Evolutionary conservation across 441 rosid species (phyloP), one percentile per base, ranked within the genome.

Genomic region (Pelargonium fulgidum): DNA sequence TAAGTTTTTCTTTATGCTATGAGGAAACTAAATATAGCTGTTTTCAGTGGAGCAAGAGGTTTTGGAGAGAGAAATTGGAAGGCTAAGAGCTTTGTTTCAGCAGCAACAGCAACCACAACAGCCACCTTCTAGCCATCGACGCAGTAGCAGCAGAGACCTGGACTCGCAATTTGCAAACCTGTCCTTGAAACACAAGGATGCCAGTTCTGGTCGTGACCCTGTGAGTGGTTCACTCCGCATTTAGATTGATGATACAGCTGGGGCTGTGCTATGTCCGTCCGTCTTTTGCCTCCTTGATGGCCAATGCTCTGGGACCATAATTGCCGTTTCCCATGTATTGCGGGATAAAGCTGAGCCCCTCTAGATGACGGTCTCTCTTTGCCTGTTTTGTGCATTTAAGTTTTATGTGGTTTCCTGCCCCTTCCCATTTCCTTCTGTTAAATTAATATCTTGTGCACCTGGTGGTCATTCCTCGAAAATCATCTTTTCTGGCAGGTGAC

Each of bases 21-120:
- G 39, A 33, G 39, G 39, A 3, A 33, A 47, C 54, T 47, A 14
- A 52, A 13, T 4, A 9, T 39, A 42, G 41, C 33, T 54, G 22
- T 78, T 54, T 68, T 68, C 87, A 95, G 99, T 95, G 92, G 98
- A 95, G 81, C 99, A 95, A 26, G 96, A 95, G 62, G 87, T 95
- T 73, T 82, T 92, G 81, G 99, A 91, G 82, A 91, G 93, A 80
- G 98, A 95, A 80, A 83, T 91, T 68, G 92, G 91, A 73, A 89
- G 99, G 86, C 80, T 95, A 62, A 75, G 87, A 70, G 70, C 82
- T 17, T 64, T 91, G 83, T 91, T 86, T 76, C 92, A 93, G 77
- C 81, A 70, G 41, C 77, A 68, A 9, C 82, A 73, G 19, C 86
- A 79, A 64, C 87, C 78, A 58, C 87, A 75, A 41, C 77, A 80